phyloP scores from a whole-genome alignment of 257 asterid genomes.

The Solanum ahanhuiri region DNA sequence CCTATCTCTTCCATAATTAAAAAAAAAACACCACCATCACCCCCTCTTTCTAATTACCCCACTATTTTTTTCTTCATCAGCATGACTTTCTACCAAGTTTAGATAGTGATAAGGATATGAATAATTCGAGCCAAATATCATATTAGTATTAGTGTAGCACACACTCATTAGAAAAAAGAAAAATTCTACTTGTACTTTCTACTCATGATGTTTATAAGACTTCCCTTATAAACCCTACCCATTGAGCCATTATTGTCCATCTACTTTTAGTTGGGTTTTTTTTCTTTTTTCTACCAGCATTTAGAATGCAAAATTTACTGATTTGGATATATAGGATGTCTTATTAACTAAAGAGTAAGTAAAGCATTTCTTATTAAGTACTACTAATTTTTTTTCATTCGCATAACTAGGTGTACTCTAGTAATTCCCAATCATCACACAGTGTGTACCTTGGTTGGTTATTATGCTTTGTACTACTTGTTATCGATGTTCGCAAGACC shows the following conservation, averaged over 20 bases:
- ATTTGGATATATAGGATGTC: neutral
- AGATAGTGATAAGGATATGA: neutral
- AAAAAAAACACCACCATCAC: neutral
- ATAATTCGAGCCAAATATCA: neutral
- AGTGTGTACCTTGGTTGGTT: neutral
- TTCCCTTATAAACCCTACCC: conserved; percentile 12
- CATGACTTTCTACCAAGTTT: neutral
- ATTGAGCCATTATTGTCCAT: neutral
- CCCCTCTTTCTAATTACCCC: neutral
- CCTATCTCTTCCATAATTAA: neutral
- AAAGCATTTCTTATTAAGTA: neutral
- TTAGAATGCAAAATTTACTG: neutral
- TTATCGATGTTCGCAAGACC: neutral
- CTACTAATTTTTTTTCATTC: neutral
- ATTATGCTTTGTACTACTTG: conserved; percentile 7
- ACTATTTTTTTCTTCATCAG: neutral
- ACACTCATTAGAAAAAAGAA: neutral
- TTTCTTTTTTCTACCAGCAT: too few relatives aligned
- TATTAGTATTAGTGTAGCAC: neutral
- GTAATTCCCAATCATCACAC: neutral
- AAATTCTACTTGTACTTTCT: conserved; percentile 6
- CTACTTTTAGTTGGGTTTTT: neutral
- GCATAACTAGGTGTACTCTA: neutral
- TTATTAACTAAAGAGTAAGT: neutral
- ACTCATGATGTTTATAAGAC: conserved; percentile 2